Base-by-base conservation (phyloP, 2,329 filamentous ascomycete genomes). In the Westerdykella ornata region DNA sequence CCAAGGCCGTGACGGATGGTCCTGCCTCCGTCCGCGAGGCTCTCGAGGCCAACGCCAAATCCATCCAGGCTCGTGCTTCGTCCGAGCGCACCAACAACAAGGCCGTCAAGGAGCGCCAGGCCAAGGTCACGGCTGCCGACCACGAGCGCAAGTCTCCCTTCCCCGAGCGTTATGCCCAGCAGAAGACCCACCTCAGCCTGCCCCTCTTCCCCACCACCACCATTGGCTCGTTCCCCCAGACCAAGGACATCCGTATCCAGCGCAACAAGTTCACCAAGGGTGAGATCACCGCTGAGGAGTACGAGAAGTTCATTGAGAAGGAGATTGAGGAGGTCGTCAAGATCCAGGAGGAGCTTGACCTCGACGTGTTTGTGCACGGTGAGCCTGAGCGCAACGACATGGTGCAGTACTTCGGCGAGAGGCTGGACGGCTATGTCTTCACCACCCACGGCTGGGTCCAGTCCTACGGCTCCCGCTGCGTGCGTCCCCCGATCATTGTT, bases 331-430 rank as follows among this genome's bases (percentile, higher is more conserved):
- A 94, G 50, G 88, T 90, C 66, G 80, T 98, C 73, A 86, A 88
- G 78, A 86, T 97, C 71, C 92, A 98, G 76, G 88, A 97, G 64
- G 92, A 97, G 76, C 89, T 98, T 63, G 88, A 81, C 70, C 84
- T 98, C 41, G 92, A 98, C 60, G 92, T 98, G 69, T 87, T 85
- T 68, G 92, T 98, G 53, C 92, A 98, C 77, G 92, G 92, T 68
- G 92, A 98, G 80, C 92, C 92, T 46, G 92, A 98, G 82, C 88
- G 92, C 71, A 98, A 98, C 76, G 92, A 98, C 82, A 98, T 98
- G 92, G 92, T 98, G 40, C 92, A 98, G 75, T 98, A 96, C 83
- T 98, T 98, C 62, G 92, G 92, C 72, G 92, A 98, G 81, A 85
- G 88, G 65, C 80, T 98, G 51, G 81, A 94, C 63, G 92, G 92